These are phyloP conservation scores for Asparagopsis taxiformis DNA, from an alignment of 31 red algal genomes.

Conservation along the genomic window DNA sequence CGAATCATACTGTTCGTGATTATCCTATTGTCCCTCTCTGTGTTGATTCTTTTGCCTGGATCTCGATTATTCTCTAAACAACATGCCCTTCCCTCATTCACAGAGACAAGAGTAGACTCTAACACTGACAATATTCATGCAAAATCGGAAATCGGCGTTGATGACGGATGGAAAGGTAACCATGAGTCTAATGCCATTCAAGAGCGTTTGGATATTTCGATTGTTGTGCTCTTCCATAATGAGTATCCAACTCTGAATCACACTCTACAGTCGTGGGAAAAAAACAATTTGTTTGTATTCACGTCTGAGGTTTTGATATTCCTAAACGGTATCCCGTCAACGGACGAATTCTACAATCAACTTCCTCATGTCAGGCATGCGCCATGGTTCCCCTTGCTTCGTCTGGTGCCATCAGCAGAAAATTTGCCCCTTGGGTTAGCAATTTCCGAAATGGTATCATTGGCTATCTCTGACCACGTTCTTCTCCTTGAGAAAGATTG, in stretches of 20 bases:
- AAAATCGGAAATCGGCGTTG: too few relatives aligned
- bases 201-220: too few relatives aligned
- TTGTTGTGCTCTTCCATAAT: slow-evolving; percentile 59
- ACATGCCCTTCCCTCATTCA: too few relatives aligned
- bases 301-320: slow-evolving; percentile 44
- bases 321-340: slow-evolving; percentile 36
- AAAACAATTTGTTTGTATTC: slow-evolving; percentile 25
- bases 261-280: slow-evolving; percentile 39
- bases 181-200: too few relatives aligned
- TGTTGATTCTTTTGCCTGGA: too few relatives aligned
- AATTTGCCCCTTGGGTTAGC: slow-evolving; percentile 52
- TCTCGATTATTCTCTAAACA: too few relatives aligned
- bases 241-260: slow-evolving; percentile 58
- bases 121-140: too few relatives aligned
- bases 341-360: neutral
- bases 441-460: slow-evolving; percentile 42
- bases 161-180: too few relatives aligned
- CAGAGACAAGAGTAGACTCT: too few relatives aligned
- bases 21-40: too few relatives aligned
- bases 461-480: slow-evolving; percentile 43
- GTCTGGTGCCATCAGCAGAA: slow-evolving; percentile 18
- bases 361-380: slow-evolving; percentile 21
- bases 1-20: too few relatives aligned
- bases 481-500: slow-evolving; percentile 74
- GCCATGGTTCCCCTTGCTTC: slow-evolving; percentile 1